Evolutionary conservation across 2,329 filamentous ascomycete genomes (phyloP).

Genomic region (Phaeosphaeriaceae sp.): DNA sequence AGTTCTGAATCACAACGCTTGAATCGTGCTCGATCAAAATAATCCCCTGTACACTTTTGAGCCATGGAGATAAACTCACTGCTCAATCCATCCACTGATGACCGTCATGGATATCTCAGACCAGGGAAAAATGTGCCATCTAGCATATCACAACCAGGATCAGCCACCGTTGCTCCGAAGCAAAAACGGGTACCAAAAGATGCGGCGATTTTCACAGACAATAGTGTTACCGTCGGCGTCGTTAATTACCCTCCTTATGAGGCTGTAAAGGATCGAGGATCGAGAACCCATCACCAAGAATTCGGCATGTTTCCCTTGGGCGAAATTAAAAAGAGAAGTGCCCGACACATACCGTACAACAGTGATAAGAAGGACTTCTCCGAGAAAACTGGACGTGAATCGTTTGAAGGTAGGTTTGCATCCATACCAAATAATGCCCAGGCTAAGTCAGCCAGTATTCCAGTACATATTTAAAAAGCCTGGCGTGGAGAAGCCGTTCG

Average conservation of each 20-base stretch:
- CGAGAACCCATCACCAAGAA: conserved; percentile 63
- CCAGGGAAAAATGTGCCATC: too few relatives aligned
- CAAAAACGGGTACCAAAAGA: conserved; percentile 69
- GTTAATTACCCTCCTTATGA: conserved; percentile 80
- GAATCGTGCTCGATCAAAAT: background rate
- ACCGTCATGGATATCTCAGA: conserved; percentile 19
- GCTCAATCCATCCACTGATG: conserved; percentile 46
- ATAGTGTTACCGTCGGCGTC: conserved; percentile 64
- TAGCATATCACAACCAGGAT: conserved; percentile 9
- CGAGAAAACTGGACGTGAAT: conserved; percentile 83
- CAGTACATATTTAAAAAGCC: conserved; percentile 81
- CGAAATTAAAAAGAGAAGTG: conserved; percentile 56
- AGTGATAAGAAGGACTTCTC: conserved; percentile 91
- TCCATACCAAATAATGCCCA: background rate
- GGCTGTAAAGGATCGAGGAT: conserved; percentile 58
- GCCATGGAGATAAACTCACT: conserved; percentile 50
- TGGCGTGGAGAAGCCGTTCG: conserved; percentile 67
- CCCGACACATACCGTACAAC: conserved; percentile 84
- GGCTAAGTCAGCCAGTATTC: conserved; percentile 64
- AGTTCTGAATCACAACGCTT: conserved; percentile 6
- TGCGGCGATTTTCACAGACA: conserved; percentile 66
- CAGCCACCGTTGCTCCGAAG: conserved; percentile 25
- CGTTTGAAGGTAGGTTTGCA: conserved; percentile 75
- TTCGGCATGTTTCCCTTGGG: conserved; percentile 73
- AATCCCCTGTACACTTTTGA: background rate